Base-by-base conservation (phyloP, 441 rosid species). In the Geranium incanum region DNA sequence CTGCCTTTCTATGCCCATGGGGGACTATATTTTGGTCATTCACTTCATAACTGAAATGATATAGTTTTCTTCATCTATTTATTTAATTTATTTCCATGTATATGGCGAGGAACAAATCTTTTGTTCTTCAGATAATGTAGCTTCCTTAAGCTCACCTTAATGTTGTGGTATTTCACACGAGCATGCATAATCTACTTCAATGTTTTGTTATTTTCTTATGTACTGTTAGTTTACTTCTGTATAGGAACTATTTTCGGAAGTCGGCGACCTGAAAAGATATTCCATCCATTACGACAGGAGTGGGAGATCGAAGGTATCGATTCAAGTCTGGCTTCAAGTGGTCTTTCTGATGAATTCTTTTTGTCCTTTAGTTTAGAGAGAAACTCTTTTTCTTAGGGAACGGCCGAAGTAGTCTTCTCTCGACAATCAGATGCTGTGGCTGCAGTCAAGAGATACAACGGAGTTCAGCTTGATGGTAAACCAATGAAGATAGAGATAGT, bases 401-500 rank as follows among this genome's bases (percentile, higher is more conserved):
- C 96, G 3, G 95, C 98, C 21, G 97, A 94, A 82, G 93, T 94
- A 5, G 92, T 88, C 66, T 94, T 69, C 74, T 81, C 93, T 45
- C 83, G 92, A 9, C 84, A 87, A 62, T 74, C 85, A 1, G 95
- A 94, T 84, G 98, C 95, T 28, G 41, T 85, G 9, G 92, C 89
- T 36, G 98, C 97, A 69, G 87, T 91, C 57, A 91, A 90, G 85
- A 88, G 89, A 80, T 94, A 89, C 80, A 87, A 90, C 74, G 85
- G 86, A 36, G 95, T 94, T 77, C 92, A 89, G 81, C 93, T 94
- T 2, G 97, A 94, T 81, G 96, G 97, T 28, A 94, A 90, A 70
- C 96, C 92, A 0, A 89, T 94, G 96, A 91, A 90, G 79, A 94
- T 91, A 36, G 97, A 91, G 87, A 86, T 91, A 6, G 86, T 88